Evolutionary conservation across 23 red algal genomes (phyloP).

Genomic region (Porphyridium purpureum): DNA sequence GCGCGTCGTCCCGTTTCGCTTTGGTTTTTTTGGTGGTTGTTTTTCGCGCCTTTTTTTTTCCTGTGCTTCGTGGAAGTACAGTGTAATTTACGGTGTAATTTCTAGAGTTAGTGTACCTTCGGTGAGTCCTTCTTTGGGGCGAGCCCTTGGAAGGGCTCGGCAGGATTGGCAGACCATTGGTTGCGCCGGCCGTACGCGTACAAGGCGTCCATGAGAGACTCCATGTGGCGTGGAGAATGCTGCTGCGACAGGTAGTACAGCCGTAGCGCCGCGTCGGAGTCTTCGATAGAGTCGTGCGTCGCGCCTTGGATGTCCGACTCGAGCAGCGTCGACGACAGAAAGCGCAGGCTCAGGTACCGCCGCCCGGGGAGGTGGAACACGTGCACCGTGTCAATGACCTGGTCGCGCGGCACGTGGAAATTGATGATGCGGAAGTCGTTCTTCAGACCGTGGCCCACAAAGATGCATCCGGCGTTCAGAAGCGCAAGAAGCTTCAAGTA

Average conservation of each 20-base stretch:
- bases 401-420: constrained; percentile 57
- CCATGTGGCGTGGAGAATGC: no score
- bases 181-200: no score
- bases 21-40: no score
- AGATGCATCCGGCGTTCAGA: constrained; percentile 59
- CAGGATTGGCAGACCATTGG: no score
- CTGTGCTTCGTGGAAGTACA: no score
- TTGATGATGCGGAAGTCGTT: constrained; percentile 83
- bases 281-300: constrained; percentile 84
- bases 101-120: no score
- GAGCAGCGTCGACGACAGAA: constrained; percentile 40
- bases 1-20: no score
- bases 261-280: constrained; percentile 54
- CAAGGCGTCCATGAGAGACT: no score
- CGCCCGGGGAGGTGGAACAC: constrained; percentile 53
- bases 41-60: no score
- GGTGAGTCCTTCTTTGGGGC: no score
- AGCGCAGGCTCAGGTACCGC: constrained; percentile 41
- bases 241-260: constrained; percentile 53
- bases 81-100: no score
- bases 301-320: constrained; percentile 30
- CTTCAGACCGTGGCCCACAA: constrained; percentile 87
- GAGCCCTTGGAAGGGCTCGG: no score
- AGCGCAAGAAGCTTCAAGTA: constrained; percentile 67
- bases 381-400: constrained; percentile 75